These are phyloP conservation scores for Schwanniomyces vanrijiae DNA, from an alignment of 805 yeast genomes.

Conservation along the genomic window DNA sequence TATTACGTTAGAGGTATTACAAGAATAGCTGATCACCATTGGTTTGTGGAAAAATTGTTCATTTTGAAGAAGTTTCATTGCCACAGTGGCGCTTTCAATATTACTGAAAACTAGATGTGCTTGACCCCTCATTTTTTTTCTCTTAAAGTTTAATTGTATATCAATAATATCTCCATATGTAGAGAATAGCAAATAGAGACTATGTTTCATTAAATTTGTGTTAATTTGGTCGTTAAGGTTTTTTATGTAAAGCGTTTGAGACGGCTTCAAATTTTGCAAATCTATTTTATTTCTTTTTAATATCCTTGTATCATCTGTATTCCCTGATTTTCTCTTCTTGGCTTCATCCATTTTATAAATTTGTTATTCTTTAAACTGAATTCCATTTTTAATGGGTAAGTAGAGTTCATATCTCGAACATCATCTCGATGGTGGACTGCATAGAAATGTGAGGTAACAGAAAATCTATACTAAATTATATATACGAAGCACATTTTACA, in stretches of 20 bases:
- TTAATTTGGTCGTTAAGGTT: conserved; percentile 61
- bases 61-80: conserved; percentile 47
- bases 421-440: not conserved
- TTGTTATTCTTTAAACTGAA: not conserved
- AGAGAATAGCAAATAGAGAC: conserved; percentile 57
- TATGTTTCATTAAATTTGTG: conserved; percentile 44
- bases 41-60: conserved; percentile 54
- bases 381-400: no score
- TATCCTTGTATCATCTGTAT: not conserved
- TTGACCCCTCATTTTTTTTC: conserved; percentile 57
- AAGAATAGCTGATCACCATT: conserved; percentile 42
- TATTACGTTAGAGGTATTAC: conserved; percentile 24
- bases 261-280: conserved; percentile 10
- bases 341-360: not conserved
- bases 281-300: conserved; percentile 9
- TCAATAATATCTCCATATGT: conserved; percentile 66
- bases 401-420: not conserved
- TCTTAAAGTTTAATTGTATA: conserved; percentile 37
- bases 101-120: conserved; percentile 61
- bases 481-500: no score
- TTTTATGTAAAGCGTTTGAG: conserved; percentile 55
- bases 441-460: no score
- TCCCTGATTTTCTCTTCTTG: conserved; percentile 1
- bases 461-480: no score
- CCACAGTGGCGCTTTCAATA: conserved; percentile 49